Conservation (phyloP, 768 basidiomycete genomes). For the Suillus subalutaceus region DNA sequence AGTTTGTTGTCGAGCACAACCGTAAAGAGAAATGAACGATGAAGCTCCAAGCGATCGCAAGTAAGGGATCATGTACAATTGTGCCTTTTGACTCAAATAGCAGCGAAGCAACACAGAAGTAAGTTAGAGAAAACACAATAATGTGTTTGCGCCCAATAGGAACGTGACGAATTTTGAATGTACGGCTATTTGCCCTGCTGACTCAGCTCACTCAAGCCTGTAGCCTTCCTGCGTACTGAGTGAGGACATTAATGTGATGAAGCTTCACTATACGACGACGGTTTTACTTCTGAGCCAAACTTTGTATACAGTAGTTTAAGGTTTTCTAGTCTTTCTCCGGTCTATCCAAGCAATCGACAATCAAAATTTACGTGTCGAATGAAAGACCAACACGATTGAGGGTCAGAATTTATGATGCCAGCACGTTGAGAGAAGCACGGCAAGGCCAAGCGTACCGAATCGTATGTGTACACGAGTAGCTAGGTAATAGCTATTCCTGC, state of each 20-base stretch:
- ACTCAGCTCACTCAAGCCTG: neutral
- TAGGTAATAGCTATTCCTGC: neutral
- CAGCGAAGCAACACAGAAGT: constrained; percentile 6
- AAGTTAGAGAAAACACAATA: neutral
- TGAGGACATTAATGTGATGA: too few relatives aligned
- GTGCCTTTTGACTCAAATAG: constrained; percentile 10
- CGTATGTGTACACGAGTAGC: neutral
- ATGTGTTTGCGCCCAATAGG: neutral
- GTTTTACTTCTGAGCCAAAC: neutral
- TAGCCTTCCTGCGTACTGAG: too few relatives aligned
- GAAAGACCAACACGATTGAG: neutral
- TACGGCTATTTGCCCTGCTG: constrained; percentile 6
- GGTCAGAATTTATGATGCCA: neutral
- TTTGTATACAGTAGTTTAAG: neutral
- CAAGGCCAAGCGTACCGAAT: neutral
- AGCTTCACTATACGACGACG: too few relatives aligned
- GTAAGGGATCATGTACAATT: constrained; percentile 51
- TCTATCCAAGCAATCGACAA: neutral
- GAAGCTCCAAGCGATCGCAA: constrained; percentile 51
- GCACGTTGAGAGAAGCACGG: neutral
- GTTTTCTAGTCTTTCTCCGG: neutral
- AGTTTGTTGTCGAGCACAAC: constrained; percentile 48
- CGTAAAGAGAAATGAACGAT: constrained; percentile 57
- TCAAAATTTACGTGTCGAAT: neutral
- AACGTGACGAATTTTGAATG: constrained; percentile 9